These are phyloP conservation scores for Ustilago bromivora DNA, from an alignment of 1,284 basidiomycete species.

Conservation along the genomic window DNA sequence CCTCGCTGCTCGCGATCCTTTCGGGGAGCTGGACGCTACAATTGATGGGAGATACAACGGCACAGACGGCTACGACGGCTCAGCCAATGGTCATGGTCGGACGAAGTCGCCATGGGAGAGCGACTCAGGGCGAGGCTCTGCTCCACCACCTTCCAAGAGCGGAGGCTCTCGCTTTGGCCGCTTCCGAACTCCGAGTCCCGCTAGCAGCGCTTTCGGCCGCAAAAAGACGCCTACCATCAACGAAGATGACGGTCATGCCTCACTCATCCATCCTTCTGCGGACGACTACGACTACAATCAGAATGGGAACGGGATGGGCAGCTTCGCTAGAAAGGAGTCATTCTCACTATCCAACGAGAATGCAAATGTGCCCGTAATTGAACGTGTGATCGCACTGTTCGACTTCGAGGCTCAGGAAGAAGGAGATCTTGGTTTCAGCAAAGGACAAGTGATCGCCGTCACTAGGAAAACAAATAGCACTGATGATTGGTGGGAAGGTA, in stretches of 20 bases:
- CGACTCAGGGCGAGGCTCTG: constrained; percentile 9
- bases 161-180: constrained; percentile 23
- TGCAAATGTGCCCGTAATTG: constrained; percentile 35
- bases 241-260: constrained; percentile 26
- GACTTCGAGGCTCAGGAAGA: constrained; percentile 63
- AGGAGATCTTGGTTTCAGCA: constrained; percentile 60
- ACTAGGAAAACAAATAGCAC: constrained; percentile 53
- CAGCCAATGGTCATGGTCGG: constrained; percentile 19
- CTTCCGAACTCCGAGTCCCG: constrained; percentile 44
- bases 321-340: constrained; percentile 12
- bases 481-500: constrained; percentile 67
- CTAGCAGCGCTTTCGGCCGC: constrained; percentile 29
- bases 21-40: constrained; percentile 25
- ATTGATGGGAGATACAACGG: constrained; percentile 15
- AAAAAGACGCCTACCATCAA: constrained; percentile 41
- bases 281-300: constrained; percentile 14
- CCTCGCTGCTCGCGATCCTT: constrained; percentile 23
- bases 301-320: not conserved
- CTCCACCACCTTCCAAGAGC: constrained; percentile 30
- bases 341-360: constrained; percentile 34
- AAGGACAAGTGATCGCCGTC: constrained; percentile 66
- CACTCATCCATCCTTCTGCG: constrained; percentile 17
- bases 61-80: constrained; percentile 10
- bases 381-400: constrained; percentile 59
- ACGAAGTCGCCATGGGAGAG: constrained; percentile 24